Evolutionary conservation across 2,329 filamentous ascomycete genomes (phyloP), one percentile per base, ranked within the genome.

Genomic region (Botrytis sinoallii): DNA sequence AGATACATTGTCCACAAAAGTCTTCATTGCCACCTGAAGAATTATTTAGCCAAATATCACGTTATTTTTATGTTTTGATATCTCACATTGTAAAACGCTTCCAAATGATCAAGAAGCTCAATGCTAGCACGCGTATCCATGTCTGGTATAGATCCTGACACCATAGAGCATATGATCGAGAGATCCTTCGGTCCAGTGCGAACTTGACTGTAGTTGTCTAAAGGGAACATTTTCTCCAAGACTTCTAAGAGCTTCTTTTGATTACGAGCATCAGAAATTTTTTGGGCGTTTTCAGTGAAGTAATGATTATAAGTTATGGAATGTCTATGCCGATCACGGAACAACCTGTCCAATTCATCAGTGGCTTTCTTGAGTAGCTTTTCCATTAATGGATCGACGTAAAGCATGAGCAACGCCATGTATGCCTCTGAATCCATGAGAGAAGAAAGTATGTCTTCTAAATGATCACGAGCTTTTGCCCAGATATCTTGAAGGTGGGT

Each of bases 161-260:
- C 6, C 48, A 55, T 55, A n/a, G 48, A 14, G 48, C 48, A 55
- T 55, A 55, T 55, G 4, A 0, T 55, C 25, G 48, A 55, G 25
- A 55, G 48, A 16, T 55, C 25, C 12, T 16, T n/a, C 25, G 48
- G 48, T 55, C 25, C 48, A 1, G 48, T n/a, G 7, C 48, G 48
- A 55, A 0, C 16, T 16, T 55, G 25, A n/a, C 2, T 16, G 48
- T n/a, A 55, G 0, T 14, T 2, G 1, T n/a, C 25, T 2, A n/a
- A 2, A 55, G 48, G 48, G 16, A 55, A 55, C 25, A n/a, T 5
- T 1, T 55, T 55, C 12, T 55, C 48, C 5, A 55, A 16, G 12
- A n/a, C 48, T 55, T 16, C 12, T 16, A 55, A 55, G 5, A 55
- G 48, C 3, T 12, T 55, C 25, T n/a, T 55, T 55, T 55, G 48